These are phyloP conservation scores for Aureobasidium leucospermi DNA, from an alignment of 2,329 filamentous ascomycete species.

Conservation along the genomic window DNA sequence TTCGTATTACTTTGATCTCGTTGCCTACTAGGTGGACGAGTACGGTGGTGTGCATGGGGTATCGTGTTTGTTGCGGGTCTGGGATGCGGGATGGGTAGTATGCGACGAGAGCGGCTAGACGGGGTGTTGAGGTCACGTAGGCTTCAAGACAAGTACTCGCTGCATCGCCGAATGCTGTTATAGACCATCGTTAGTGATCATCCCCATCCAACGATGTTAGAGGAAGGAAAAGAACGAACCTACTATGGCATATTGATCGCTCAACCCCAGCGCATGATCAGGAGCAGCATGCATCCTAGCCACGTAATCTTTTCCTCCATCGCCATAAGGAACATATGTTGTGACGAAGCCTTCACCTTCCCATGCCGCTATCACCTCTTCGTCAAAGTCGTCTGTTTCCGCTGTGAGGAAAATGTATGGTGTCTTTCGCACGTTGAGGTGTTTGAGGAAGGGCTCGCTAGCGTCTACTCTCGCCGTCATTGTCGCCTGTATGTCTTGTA, in stretches of 20 bases:
- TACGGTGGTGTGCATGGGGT: constrained; percentile 39
- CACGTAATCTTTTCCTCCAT: constrained; percentile 42
- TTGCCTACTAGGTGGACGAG: constrained; percentile 51
- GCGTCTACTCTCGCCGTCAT: constrained; percentile 2
- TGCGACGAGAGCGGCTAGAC: constrained; percentile 52
- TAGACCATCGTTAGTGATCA: background rate
- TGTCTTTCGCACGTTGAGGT: constrained; percentile 33
- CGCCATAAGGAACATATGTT: constrained; percentile 47
- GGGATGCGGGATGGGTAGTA: constrained; percentile 58
- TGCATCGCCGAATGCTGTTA: constrained; percentile 53
- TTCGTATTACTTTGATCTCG: constrained; percentile 40
- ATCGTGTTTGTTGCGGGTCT: constrained; percentile 38
- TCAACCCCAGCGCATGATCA: constrained; percentile 48
- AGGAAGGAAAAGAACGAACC: constrained; percentile 36
- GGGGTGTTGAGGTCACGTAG: constrained; percentile 48
- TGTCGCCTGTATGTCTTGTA: background rate
- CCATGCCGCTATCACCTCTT: constrained; percentile 47
- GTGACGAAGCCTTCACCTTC: constrained; percentile 54
- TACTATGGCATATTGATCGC: constrained; percentile 56
- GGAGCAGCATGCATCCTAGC: constrained; percentile 43
- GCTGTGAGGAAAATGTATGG: constrained; percentile 43
- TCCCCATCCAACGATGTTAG: background rate
- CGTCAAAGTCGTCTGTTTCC: constrained; percentile 50
- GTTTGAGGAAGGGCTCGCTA: constrained; percentile 26
- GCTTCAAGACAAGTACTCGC: constrained; percentile 53